Percentiles rank a stretch among this genome's conserved stretches.
Conservation (phyloP, 83 land plant genomes). For the Thuja plicata region DNA sequence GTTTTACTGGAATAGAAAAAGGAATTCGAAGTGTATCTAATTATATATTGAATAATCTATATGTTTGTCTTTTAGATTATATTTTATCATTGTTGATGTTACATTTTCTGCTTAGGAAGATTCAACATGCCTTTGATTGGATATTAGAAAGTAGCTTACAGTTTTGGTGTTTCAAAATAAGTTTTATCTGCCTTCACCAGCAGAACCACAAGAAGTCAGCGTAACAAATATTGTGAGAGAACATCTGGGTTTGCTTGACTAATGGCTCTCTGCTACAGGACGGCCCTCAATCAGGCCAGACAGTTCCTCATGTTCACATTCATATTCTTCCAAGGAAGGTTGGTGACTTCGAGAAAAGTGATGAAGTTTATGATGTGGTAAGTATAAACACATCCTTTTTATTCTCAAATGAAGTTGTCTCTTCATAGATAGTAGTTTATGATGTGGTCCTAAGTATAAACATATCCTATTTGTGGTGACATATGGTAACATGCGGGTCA, state of each 20-base stretch:
- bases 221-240: background rate
- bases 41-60: background rate
- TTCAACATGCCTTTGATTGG: background rate
- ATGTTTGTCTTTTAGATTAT: background rate
- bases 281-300: slow-evolving; percentile 94
- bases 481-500: background rate
- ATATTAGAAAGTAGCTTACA: background rate
- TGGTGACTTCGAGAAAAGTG: slow-evolving; percentile 71
- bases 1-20: background rate
- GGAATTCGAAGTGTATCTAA: background rate
- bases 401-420: background rate
- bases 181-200: background rate
- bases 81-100: slow-evolving; percentile 5
- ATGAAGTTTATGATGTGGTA: slow-evolving; percentile 94
- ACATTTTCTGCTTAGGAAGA: slow-evolving; percentile 1
- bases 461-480: too few relatives aligned
- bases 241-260: background rate
- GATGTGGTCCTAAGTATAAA: too few relatives aligned
- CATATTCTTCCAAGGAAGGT: slow-evolving; percentile 60
- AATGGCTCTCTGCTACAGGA: slow-evolving; percentile 49
- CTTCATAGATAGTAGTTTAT: background rate
- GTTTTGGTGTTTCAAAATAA: background rate
- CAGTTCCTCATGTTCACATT: slow-evolving; percentile 90
- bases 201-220: background rate
- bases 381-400: slow-evolving; percentile 13